Evolutionary conservation across 1,284 basidiomycete species (phyloP).

Genomic region (Rhodotorula sp.): DNA sequence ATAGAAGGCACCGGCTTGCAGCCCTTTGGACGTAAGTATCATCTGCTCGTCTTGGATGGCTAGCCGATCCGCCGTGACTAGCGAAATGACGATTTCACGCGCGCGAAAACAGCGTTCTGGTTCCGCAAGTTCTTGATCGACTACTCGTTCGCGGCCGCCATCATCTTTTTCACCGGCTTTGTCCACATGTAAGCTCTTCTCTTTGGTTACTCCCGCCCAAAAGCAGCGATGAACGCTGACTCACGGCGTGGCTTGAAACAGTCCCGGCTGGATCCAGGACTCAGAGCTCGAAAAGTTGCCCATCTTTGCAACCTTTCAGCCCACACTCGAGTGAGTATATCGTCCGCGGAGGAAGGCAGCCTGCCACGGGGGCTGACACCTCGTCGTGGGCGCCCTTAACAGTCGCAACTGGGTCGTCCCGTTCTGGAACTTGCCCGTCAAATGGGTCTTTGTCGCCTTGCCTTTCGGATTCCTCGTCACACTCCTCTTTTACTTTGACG

Average conservation of each 20-base stretch:
- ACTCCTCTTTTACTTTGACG: slow-evolving; percentile 55
- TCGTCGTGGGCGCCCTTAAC: not conserved
- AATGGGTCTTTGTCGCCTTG: slow-evolving; percentile 80
- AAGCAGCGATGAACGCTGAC: not conserved
- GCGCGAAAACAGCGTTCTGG: slow-evolving; percentile 45
- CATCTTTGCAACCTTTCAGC: slow-evolving; percentile 40
- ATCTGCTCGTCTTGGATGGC: no score
- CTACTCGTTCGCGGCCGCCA: slow-evolving; percentile 50
- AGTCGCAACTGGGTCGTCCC: slow-evolving; percentile 69
- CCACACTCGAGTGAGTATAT: slow-evolving; percentile 34
- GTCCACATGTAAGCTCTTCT: slow-evolving; percentile 46
- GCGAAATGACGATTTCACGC: not conserved
- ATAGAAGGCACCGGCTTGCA: slow-evolving; percentile 40
- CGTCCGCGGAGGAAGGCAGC: no score
- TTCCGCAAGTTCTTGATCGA: slow-evolving; percentile 48
- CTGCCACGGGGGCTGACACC: not conserved
- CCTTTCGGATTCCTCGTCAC: slow-evolving; percentile 53
- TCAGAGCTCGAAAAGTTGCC: slow-evolving; percentile 39
- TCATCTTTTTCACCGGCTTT: slow-evolving; percentile 53
- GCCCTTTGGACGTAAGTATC: slow-evolving; percentile 34
- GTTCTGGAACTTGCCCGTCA: slow-evolving; percentile 86
- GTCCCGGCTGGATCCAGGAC: slow-evolving; percentile 43
- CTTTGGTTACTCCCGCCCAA: no score
- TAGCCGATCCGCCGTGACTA: no score
- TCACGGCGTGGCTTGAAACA: not conserved